phyloP scores from a whole-genome alignment of 306 rosid species.

The Trifolium repens region DNA sequence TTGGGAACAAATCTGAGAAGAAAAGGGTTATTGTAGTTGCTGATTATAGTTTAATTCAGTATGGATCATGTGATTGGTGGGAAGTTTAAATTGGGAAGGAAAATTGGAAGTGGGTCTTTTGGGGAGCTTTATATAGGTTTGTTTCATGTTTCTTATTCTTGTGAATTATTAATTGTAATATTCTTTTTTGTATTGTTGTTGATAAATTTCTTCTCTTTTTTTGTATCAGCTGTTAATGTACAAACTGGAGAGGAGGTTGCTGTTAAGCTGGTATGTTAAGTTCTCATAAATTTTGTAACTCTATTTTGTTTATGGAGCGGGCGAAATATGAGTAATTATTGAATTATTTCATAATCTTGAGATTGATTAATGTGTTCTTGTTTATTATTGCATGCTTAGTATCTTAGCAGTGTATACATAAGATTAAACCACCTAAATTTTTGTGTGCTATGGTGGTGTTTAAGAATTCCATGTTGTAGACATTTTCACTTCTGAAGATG shows the following conservation, averaged over 20 bases:
- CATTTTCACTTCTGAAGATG: conserved; percentile 15
- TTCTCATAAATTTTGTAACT: not conserved
- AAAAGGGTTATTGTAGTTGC: conserved; percentile 39
- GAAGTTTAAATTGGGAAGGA: conserved; percentile 95
- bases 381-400: conserved; percentile 14
- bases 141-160: conserved; percentile 27
- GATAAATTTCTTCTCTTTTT: conserved; percentile 34
- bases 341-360: conserved; percentile 18
- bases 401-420: not conserved
- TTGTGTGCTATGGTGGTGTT: conserved; percentile 15
- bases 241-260: conserved; percentile 99
- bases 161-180: not conserved
- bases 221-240: conserved; percentile 76
- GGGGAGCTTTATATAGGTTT: conserved; percentile 98
- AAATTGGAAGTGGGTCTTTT: conserved; percentile 99
- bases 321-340: conserved; percentile 33
- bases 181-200: conserved; percentile 32
- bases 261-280: conserved; percentile 87
- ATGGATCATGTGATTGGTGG: conserved; percentile 97
- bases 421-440: conserved; percentile 24
- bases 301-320: conserved; percentile 27
- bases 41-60: conserved; percentile 50
- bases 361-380: conserved; percentile 12
- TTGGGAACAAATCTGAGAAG: conserved; percentile 55
- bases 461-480: conserved; percentile 9